Conservation (phyloP, 495 filamentous ascomycete genomes). For the Aspergillus bertholletiae region DNA sequence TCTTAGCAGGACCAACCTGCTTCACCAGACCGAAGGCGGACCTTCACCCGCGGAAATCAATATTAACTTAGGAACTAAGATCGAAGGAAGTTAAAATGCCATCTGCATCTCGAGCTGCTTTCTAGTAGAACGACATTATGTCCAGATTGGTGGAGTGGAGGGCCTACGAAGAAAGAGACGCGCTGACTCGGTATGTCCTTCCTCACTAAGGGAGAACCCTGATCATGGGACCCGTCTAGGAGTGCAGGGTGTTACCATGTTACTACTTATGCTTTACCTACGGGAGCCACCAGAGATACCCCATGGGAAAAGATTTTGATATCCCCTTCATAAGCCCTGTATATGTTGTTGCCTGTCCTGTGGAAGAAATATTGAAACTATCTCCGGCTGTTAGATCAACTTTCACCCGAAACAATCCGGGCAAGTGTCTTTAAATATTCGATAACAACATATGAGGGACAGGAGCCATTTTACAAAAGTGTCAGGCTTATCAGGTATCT, state of each 20-base stretch:
- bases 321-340: too few species aligned
- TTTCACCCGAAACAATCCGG: too few species aligned
- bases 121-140: neutral
- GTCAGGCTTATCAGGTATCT: too few species aligned
- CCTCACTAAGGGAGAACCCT: neutral
- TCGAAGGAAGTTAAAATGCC: conserved; percentile 23
- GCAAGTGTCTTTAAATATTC: too few species aligned
- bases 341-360: too few species aligned
- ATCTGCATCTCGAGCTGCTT: conserved; percentile 10
- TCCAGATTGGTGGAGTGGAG: neutral
- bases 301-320: too few species aligned
- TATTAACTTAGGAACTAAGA: conserved; percentile 24
- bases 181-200: conserved; percentile 25
- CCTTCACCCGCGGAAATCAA: conserved; percentile 11
- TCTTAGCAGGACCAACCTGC: conserved; percentile 5
- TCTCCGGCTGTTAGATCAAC: too few species aligned
- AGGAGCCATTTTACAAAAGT: too few species aligned
- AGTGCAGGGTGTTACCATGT: neutral
- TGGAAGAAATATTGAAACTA: too few species aligned
- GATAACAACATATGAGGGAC: too few species aligned
- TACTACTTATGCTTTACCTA: neutral
- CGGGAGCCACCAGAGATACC: too few species aligned
- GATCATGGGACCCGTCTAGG: neutral
- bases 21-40: neutral
- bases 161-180: conserved; percentile 19